Conservation (phyloP, 495 filamentous ascomycete species). For the Tuber magnatum region DNA sequence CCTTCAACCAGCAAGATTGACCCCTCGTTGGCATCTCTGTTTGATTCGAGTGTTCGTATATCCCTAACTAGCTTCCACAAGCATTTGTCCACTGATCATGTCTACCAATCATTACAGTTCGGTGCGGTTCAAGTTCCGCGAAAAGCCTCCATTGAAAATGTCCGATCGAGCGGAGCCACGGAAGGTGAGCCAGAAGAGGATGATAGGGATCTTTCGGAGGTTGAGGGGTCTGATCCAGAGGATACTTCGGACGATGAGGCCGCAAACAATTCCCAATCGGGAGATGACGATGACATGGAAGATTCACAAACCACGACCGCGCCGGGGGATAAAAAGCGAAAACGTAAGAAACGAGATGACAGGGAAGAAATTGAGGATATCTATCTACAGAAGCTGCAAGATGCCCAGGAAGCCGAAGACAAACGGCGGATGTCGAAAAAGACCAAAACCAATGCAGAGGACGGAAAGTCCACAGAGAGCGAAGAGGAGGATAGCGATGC, state of each 20-base stretch:
- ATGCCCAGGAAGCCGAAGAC: conserved; percentile 49
- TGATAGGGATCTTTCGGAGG: conserved; percentile 2
- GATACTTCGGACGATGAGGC: conserved; percentile 40
- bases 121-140: conserved; percentile 59
- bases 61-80: neutral
- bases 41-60: conserved; percentile 66
- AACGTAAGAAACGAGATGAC: conserved; percentile 65
- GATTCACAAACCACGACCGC: conserved; percentile 40
- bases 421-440: conserved; percentile 47
- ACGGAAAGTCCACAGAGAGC: conserved; percentile 40
- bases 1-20: conserved; percentile 56
- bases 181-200: conserved; percentile 25
- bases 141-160: conserved; percentile 40
- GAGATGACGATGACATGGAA: conserved; percentile 42
- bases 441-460: conserved; percentile 46
- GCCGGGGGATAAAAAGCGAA: conserved; percentile 47
- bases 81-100: conserved; percentile 8
- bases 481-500: conserved; percentile 39
- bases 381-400: conserved; percentile 70
- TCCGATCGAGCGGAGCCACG: conserved; percentile 18
- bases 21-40: conserved; percentile 68
- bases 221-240: conserved; percentile 12
- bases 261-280: conserved; percentile 31
- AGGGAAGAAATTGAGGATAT: conserved; percentile 71
- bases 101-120: conserved; percentile 47